Base-by-base conservation (phyloP, 208 protist species). In the Crithidia expoeki region DNA sequence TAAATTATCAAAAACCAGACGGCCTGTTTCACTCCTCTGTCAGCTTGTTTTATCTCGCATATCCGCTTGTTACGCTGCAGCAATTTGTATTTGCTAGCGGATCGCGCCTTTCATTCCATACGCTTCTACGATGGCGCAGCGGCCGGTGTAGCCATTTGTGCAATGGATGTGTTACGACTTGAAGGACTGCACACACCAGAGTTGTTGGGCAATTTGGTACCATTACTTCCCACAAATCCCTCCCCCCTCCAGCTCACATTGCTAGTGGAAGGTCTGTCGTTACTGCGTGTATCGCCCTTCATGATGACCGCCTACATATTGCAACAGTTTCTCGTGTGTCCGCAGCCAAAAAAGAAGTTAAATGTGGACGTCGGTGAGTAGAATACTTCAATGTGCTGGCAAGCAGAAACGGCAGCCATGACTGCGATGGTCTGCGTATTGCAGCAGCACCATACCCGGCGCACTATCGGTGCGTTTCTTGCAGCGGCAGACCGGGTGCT, bases 221-320 rank as follows among this genome's bases (percentile, higher is more conserved):
- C 74, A 4, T 59, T 59, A 0, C 63, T 84, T 2, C 58, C 62
- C 10, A 60, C 72, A 56, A 67, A 68, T n/a, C n/a, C n/a, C n/a
- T n/a, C n/a, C n/a, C n/a, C n/a, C 46, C 34, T 23, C 4, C 77
- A 86, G 38, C 56, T 81, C 19, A 59, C 71, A 10, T 49, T 36
- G 28, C 57, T 83, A 12, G 61, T 86, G 19, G 51, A 73, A n/a
- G 80, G 80, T 10, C 62, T 89, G 16, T 86, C 84, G 1, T 32
- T 49, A 7, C 56, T 89, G 11, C 59, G 34, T 10, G 34, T 84
- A 7, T 68, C 66, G 17, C 80, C 83, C 25, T 16, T 42, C 12
- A 74, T 86, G 72, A 57, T 84, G 2, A 86, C 78, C 1, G 77
- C 84, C 0, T 70, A 86, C 68, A 19, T 89, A 9, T 57, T 89